A percentile compares a stretch with the other conserved stretches of the same genome.
Evolutionary conservation across 768 basidiomycete genomes (phyloP).

Genomic region (Harrya chromipes): DNA sequence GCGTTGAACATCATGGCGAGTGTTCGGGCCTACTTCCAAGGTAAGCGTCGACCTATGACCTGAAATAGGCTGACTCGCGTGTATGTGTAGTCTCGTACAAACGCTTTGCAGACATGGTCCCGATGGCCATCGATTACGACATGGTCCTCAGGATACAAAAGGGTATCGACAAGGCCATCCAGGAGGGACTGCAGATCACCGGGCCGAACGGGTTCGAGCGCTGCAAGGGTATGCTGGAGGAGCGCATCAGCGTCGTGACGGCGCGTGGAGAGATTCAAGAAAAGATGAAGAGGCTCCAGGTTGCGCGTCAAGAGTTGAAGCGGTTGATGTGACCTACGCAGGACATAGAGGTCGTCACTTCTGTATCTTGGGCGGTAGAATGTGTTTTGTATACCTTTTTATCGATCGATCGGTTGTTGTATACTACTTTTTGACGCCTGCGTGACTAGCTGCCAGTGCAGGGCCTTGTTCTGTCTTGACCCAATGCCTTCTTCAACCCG

Average conservation of each 20-base stretch:
- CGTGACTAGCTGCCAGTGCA: too few relatives aligned
- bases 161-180: slow-evolving; percentile 44
- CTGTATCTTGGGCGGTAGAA: too few relatives aligned
- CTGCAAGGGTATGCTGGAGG: slow-evolving; percentile 51
- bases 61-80: not conserved
- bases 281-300: slow-evolving; percentile 48
- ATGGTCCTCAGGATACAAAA: slow-evolving; percentile 45
- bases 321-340: slow-evolving; percentile 9
- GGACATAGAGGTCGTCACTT: too few relatives aligned
- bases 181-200: slow-evolving; percentile 49
- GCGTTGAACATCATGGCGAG: slow-evolving; percentile 67
- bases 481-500: too few relatives aligned
- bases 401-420: too few relatives aligned
- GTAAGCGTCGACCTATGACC: slow-evolving; percentile 30
- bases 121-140: slow-evolving; percentile 40
- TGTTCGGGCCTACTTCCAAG: slow-evolving; percentile 74
- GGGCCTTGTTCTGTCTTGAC: too few relatives aligned
- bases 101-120: slow-evolving; percentile 43
- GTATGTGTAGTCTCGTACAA: slow-evolving; percentile 42
- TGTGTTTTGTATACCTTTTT: too few relatives aligned
- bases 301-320: slow-evolving; percentile 41
- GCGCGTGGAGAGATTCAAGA: slow-evolving; percentile 47
- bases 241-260: slow-evolving; percentile 43
- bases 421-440: too few relatives aligned
- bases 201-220: slow-evolving; percentile 43